Conservation (phyloP, 495 filamentous ascomycete genomes). For the Elasticomyces elasticus region DNA sequence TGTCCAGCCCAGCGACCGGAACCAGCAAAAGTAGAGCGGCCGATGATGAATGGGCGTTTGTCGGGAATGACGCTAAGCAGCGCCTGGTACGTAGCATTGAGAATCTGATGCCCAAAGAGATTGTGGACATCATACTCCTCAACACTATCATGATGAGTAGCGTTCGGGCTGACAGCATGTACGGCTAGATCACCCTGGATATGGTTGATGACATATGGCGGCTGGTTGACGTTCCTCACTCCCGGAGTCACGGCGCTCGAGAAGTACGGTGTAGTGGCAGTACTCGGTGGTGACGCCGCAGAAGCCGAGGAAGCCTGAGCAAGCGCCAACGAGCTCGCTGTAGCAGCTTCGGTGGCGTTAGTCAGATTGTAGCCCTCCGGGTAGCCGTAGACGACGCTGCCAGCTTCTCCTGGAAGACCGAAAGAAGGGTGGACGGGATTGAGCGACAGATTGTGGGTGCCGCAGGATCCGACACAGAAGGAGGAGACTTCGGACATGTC, state of each 20-base stretch:
- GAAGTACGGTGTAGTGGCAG: constrained; percentile 42
- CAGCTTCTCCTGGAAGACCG: constrained; percentile 45
- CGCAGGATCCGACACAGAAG: constrained; percentile 75
- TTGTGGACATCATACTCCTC: constrained; percentile 61
- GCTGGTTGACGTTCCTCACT: constrained; percentile 64
- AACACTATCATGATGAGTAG: constrained; percentile 62
- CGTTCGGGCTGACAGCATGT: constrained; percentile 67
- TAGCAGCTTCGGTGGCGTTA: constrained; percentile 58
- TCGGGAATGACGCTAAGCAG: constrained; percentile 50
- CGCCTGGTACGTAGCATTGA: constrained; percentile 71
- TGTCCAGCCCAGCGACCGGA: constrained; percentile 74
- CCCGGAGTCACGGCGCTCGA: constrained; percentile 58
- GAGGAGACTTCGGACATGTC: constrained; percentile 56
- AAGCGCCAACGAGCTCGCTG: constrained; percentile 44
- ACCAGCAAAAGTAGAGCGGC: constrained; percentile 72
- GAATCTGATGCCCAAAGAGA: constrained; percentile 53
- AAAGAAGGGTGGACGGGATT: constrained; percentile 66
- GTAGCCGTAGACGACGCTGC: constrained; percentile 44
- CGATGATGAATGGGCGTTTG: constrained; percentile 79
- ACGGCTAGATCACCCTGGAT: constrained; percentile 64
- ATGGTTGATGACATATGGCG: constrained; percentile 75
- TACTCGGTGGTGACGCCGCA: constrained; percentile 29
- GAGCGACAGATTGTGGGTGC: constrained; percentile 53
- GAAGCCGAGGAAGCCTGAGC: constrained; percentile 41
- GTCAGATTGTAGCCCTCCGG: constrained; percentile 64